Evolutionary conservation across 2,329 filamentous ascomycete species (phyloP), one percentile per base, ranked within the genome.

Genomic region (Sarocladium kiliense): DNA sequence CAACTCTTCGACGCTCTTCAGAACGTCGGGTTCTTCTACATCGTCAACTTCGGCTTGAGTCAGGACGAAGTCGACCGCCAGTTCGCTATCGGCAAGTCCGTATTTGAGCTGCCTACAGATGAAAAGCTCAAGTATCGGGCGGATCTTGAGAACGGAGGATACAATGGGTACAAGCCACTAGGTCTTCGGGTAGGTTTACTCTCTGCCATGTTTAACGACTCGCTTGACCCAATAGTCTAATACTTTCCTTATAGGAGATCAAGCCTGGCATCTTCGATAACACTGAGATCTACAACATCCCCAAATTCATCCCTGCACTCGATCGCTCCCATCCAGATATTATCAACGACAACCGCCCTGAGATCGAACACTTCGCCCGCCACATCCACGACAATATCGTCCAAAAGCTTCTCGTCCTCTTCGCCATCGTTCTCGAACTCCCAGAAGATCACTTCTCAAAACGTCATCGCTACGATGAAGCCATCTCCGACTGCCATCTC

Each of bases 1-100:
- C 78, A 83, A 58, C 71, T 85, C 1, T 74, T 78, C 19, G 76
- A 83, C 54, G 80, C 80, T 2, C 76, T 81, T 9, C 70, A 74
- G 30, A 68, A 75, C 34, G 72, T 77, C 39, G 60, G 82, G 0
- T 82, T 86, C 69, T 86, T 86, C 68, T 85, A 85, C 58, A 77
- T 86, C 19, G 79, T 77, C 57, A 84, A 85, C 66, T 85, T 81
- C 58, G 82, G 81, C 30, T 72, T 86, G n/a, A 70, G 68, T 1
- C 80, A 85, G 63, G 80, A 84, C 47, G 72, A 83, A 63, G 75
- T 86, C 1, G 77, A 86, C 59, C 71, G 73, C 5, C 82, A 86
- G 59, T 86, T 85, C 58, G 80, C 82, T 12, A 74, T 86, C 2
- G 82, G 77, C 1, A 80, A 81, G 56, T 72, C 79, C 34, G 77